Evolutionary conservation across 805 yeast genomes (phyloP).

Genomic region (Clavispora carvajalis): DNA sequence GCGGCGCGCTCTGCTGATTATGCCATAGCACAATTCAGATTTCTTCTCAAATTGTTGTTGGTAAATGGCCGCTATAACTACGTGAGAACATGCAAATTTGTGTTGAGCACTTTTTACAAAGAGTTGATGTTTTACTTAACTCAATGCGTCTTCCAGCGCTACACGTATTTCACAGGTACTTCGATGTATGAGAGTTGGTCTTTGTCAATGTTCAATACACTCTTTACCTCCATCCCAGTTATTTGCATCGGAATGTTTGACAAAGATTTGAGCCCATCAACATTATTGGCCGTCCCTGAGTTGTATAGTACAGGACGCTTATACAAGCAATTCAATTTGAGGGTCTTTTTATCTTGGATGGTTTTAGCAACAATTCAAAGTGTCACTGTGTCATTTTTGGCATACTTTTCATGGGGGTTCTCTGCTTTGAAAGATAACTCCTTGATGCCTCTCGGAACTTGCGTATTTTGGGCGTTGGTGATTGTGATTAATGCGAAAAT

Average conservation of each 20-base stretch:
- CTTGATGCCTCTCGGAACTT: slow-evolving; percentile 75
- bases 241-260: slow-evolving; percentile 93
- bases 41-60: slow-evolving; percentile 68
- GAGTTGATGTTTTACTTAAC: slow-evolving; percentile 86
- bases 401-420: slow-evolving; percentile 68
- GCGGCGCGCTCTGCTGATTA: slow-evolving; percentile 95
- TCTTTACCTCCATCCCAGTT: slow-evolving; percentile 90
- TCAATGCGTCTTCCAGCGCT: slow-evolving; percentile 81
- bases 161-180: slow-evolving; percentile 86
- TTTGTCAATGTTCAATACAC: slow-evolving; percentile 91
- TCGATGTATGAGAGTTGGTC: slow-evolving; percentile 96
- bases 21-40: slow-evolving; percentile 91
- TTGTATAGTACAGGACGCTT: slow-evolving; percentile 72
- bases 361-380: slow-evolving; percentile 69
- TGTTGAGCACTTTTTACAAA: slow-evolving; percentile 90
- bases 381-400: slow-evolving; percentile 60
- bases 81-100: slow-evolving; percentile 85
- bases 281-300: slow-evolving; percentile 88
- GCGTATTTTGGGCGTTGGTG: slow-evolving; percentile 68
- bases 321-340: slow-evolving; percentile 67
- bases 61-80: slow-evolving; percentile 98
- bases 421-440: slow-evolving; percentile 66
- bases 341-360: slow-evolving; percentile 74
- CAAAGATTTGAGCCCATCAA: slow-evolving; percentile 82
- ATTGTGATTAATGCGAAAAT: slow-evolving; percentile 72